Conservation (phyloP, 306 rosid species). For the Purshia tridentata region DNA sequence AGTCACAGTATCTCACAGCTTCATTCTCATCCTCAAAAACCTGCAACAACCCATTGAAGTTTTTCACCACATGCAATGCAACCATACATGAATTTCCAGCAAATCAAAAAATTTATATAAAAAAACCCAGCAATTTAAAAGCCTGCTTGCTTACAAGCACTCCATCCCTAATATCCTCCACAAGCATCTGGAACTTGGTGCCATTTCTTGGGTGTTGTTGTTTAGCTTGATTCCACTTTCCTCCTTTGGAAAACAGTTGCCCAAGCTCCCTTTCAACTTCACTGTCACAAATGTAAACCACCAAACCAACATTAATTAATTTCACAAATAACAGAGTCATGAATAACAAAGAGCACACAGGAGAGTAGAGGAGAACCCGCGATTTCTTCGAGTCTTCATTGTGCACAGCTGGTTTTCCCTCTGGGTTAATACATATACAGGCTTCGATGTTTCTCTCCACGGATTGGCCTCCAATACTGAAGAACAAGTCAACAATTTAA, state of each 20-base stretch:
- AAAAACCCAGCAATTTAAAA: not conserved
- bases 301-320: not conserved
- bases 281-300: slow-evolving; percentile 42
- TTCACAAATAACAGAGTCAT: not conserved
- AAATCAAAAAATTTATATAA: not conserved
- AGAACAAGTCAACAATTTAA: slow-evolving; percentile 1
- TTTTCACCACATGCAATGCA: not conserved
- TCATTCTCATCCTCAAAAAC: slow-evolving; percentile 94
- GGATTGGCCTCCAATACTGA: slow-evolving; percentile 91
- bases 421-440: slow-evolving; percentile 87
- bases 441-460: slow-evolving; percentile 88
- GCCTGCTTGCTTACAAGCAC: slow-evolving; percentile 61
- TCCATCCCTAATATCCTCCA: slow-evolving; percentile 95
- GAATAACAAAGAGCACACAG: not conserved
- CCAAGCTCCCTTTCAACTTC: slow-evolving; percentile 97
- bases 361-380: slow-evolving; percentile 50
- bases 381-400: slow-evolving; percentile 94
- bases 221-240: slow-evolving; percentile 60
- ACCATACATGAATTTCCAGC: not conserved
- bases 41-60: slow-evolving; percentile 30
- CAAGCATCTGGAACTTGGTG: slow-evolving; percentile 87
- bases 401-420: slow-evolving; percentile 88
- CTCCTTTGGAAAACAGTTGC: slow-evolving; percentile 78
- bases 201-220: slow-evolving; percentile 61
- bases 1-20: slow-evolving; percentile 86